Evolutionary conservation across 2,329 filamentous ascomycete genomes (phyloP).

Genomic region (Colletotrichum sp.): DNA sequence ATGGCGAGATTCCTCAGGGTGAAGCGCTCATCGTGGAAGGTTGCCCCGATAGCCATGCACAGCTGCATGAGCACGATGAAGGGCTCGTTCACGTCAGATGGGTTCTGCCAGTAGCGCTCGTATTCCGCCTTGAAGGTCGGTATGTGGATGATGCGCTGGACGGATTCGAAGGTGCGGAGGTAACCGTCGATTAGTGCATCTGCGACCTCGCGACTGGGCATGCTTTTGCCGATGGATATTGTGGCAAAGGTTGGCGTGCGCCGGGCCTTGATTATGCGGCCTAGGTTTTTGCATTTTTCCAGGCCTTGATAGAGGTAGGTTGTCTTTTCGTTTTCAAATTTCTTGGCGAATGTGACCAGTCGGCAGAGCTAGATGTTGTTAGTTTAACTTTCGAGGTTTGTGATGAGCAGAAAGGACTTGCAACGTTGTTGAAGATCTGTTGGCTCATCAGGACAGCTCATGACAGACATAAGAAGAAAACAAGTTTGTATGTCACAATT

Average conservation of each 20-base stretch:
- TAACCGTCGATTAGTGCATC: conserved; percentile 59
- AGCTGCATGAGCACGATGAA: conserved; percentile 61
- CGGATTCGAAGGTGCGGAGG: conserved; percentile 60
- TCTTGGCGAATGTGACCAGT: conserved; percentile 24
- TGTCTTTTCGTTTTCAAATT: conserved; percentile 27
- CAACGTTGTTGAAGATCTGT: neutral
- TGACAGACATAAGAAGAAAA: no score
- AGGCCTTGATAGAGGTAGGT: conserved; percentile 37
- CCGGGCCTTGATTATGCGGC: conserved; percentile 44
- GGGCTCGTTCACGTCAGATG: conserved; percentile 38
- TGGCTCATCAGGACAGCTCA: neutral
- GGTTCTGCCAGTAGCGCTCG: conserved; percentile 51
- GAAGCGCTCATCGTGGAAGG: conserved; percentile 50
- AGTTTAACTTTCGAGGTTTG: neutral
- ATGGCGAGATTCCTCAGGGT: conserved; percentile 46
- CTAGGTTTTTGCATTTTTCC: conserved; percentile 45
- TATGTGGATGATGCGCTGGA: conserved; percentile 61
- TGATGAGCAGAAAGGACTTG: neutral
- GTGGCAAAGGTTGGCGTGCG: conserved; percentile 38
- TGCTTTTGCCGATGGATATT: conserved; percentile 40
- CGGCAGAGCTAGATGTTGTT: conserved; percentile 26
- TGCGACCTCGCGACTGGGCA: conserved; percentile 44
- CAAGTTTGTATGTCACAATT: no score
- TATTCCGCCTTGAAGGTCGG: conserved; percentile 63
- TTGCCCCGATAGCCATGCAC: conserved; percentile 55